phyloP scores from a whole-genome alignment of 1,139 yeast species.

The Sugiyamaella grinbergsii region DNA sequence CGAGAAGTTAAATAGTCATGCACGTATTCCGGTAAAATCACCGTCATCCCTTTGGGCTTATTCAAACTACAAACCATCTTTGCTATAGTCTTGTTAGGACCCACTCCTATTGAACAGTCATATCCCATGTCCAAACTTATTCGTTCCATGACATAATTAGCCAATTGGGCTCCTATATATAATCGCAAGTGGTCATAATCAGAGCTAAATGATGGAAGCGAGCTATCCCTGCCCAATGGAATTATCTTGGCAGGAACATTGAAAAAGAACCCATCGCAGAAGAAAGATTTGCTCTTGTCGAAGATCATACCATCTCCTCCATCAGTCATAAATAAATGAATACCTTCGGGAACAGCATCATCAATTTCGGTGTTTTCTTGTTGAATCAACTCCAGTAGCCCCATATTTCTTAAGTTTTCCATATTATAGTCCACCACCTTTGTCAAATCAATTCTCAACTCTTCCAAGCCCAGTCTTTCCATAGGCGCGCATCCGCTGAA shows the following conservation, averaged over 20 bases:
- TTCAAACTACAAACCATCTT: conserved; percentile 40
- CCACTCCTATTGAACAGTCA: conserved; percentile 43
- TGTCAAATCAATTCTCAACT: conserved; percentile 42
- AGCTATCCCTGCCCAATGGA: conserved; percentile 28
- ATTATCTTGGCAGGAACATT: conserved; percentile 35
- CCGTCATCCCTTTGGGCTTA: conserved; percentile 42
- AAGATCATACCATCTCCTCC: not conserved
- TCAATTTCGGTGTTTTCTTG: conserved; percentile 21
- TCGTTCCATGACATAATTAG: conserved; percentile 36
- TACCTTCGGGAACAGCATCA: conserved; percentile 32
- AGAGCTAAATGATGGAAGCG: conserved; percentile 21
- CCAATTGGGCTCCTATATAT: conserved; percentile 41
- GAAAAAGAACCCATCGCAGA: conserved; percentile 39
- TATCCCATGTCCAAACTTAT: conserved; percentile 37
- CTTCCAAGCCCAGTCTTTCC: conserved; percentile 46
- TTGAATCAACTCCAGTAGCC: conserved; percentile 23
- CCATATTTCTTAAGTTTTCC: conserved; percentile 24
- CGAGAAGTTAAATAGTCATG: conserved; percentile 33
- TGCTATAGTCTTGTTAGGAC: conserved; percentile 38
- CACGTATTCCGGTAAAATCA: conserved; percentile 35
- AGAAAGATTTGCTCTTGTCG: conserved; percentile 23
- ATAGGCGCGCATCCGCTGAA: conserved; percentile 34
- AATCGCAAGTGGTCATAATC: conserved; percentile 18
- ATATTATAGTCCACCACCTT: conserved; percentile 30
- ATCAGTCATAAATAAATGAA: conserved; percentile 23